Percentiles rank a stretch among this genome's conserved stretches.
Evolutionary conservation across 352 stramenopile genomes (phyloP).

Genomic region (Globisporangium irregulare): DNA sequence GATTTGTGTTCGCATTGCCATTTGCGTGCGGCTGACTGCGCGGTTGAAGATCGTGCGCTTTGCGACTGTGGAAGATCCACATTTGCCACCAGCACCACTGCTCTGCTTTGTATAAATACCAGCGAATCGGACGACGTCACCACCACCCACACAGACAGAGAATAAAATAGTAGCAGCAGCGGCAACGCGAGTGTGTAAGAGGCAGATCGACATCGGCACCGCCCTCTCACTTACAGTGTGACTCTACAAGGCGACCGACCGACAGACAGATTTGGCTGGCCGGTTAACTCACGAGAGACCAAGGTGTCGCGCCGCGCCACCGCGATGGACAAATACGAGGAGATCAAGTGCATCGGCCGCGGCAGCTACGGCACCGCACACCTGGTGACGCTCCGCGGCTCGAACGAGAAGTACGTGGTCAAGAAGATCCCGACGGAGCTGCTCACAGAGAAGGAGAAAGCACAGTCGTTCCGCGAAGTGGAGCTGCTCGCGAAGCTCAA

Average conservation of each 20-base stretch:
- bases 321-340: conserved; percentile 72
- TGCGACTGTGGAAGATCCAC: conserved; percentile 4
- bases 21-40: background rate
- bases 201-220: background rate
- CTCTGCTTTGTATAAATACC: conserved; percentile 10
- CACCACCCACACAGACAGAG: background rate
- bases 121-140: background rate
- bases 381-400: conserved; percentile 44
- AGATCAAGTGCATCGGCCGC: conserved; percentile 71
- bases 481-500: conserved; percentile 89
- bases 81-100: background rate
- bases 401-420: conserved; percentile 58
- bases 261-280: background rate
- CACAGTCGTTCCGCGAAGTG: conserved; percentile 81
- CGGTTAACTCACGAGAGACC: background rate
- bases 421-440: conserved; percentile 89
- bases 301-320: background rate
- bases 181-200: background rate
- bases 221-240: background rate
- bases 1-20: background rate
- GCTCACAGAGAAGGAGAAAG: conserved; percentile 70
- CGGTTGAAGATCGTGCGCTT: background rate
- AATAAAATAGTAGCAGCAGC: background rate
- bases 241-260: background rate
- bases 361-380: conserved; percentile 77